phyloP scores from a whole-genome alignment of 306 rosid species.

The Quercus parvula region DNA sequence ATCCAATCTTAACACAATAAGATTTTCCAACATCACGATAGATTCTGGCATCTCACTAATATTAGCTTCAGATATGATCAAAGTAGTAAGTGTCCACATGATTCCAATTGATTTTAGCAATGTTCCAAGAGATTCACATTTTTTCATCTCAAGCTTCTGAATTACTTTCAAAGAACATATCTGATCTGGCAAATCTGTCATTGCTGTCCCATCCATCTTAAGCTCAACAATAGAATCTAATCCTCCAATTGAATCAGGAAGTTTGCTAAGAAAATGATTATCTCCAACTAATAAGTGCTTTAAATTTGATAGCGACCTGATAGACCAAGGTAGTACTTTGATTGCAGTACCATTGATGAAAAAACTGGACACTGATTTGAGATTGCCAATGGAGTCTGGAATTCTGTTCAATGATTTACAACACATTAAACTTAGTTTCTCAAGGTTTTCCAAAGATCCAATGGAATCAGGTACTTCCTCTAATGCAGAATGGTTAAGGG shows the following conservation, averaged over 20 bases:
- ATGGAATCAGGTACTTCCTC: slow-evolving; percentile 49
- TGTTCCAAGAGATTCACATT: slow-evolving; percentile 36
- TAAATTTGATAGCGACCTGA: slow-evolving; percentile 44
- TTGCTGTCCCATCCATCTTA: slow-evolving; percentile 41
- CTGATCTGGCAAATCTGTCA: slow-evolving; percentile 44
- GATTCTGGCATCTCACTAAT: slow-evolving; percentile 52
- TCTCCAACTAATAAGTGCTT: slow-evolving; percentile 30
- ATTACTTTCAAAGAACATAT: slow-evolving; percentile 49
- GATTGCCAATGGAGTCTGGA: slow-evolving; percentile 46
- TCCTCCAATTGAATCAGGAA: slow-evolving; percentile 41
- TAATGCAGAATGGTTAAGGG: slow-evolving; percentile 33
- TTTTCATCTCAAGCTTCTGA: slow-evolving; percentile 42
- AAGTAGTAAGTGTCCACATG: slow-evolving; percentile 34
- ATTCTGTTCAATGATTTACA: slow-evolving; percentile 44
- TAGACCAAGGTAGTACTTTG: slow-evolving; percentile 43
- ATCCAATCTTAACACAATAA: slow-evolving; percentile 32
- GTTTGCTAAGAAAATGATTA: slow-evolving; percentile 15
- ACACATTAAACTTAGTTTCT: slow-evolving; percentile 39
- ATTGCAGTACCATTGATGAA: slow-evolving; percentile 17
- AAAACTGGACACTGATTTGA: slow-evolving; percentile 30
- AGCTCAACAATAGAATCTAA: slow-evolving; percentile 43
- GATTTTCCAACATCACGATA: slow-evolving; percentile 45
- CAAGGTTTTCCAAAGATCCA: slow-evolving; percentile 48
- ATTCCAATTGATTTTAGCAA: slow-evolving; percentile 56
- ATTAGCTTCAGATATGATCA: slow-evolving; percentile 28